These are phyloP conservation scores for Myriosclerotinia duriaeana DNA, from an alignment of 2,329 filamentous ascomycete genomes.

Conservation along the genomic window DNA sequence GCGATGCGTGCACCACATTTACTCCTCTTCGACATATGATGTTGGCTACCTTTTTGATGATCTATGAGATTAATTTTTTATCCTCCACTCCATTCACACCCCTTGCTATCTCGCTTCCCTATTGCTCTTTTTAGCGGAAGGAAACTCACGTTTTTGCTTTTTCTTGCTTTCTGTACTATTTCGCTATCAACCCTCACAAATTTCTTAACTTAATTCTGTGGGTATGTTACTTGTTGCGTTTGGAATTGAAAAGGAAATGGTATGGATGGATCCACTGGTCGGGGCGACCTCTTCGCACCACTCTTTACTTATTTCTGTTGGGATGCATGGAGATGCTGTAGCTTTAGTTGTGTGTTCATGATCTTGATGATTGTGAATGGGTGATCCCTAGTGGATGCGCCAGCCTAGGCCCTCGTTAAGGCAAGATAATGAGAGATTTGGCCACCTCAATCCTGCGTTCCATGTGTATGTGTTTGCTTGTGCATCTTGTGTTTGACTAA, in stretches of 20 bases:
- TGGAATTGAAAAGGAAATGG: slow-evolving; percentile 20
- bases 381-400: slow-evolving; percentile 38
- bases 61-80: slow-evolving; percentile 25
- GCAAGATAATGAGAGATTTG: slow-evolving; percentile 42
- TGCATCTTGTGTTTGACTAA: no score
- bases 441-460: slow-evolving; percentile 38
- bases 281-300: slow-evolving; percentile 40
- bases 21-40: slow-evolving; percentile 45
- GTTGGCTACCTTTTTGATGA: slow-evolving; percentile 45
- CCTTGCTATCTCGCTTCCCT: slow-evolving; percentile 37
- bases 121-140: slow-evolving; percentile 37
- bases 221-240: slow-evolving; percentile 22
- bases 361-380: slow-evolving; percentile 40
- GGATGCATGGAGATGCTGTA: slow-evolving; percentile 41
- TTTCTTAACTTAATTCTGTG: slow-evolving; percentile 27
- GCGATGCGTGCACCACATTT: slow-evolving; percentile 39
- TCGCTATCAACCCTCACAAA: slow-evolving; percentile 18
- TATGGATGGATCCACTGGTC: slow-evolving; percentile 35
- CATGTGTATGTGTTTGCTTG: slow-evolving; percentile 24
- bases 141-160: slow-evolving; percentile 35
- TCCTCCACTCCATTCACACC: slow-evolving; percentile 45
- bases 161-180: slow-evolving; percentile 36
- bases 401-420: slow-evolving; percentile 39
- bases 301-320: slow-evolving; percentile 40
- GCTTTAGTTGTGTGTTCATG: slow-evolving; percentile 37